Percentiles rank a stretch among this genome's conserved stretches.
Conservation (phyloP, 2,329 filamentous ascomycete species). For the Penicillium sp. region DNA sequence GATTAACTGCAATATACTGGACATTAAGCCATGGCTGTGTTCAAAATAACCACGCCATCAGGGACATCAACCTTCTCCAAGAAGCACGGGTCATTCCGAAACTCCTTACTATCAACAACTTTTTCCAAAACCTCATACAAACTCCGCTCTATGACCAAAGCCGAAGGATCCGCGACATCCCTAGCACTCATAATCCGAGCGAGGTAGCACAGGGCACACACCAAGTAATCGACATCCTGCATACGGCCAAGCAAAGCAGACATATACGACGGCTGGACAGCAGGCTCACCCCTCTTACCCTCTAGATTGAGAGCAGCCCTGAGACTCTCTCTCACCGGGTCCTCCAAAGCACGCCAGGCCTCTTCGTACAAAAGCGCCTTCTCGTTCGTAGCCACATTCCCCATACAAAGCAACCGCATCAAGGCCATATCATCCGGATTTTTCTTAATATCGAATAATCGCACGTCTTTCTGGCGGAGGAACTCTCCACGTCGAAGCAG, state of each 20-base stretch:
- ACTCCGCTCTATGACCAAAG: slow-evolving; percentile 16
- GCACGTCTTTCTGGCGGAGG: slow-evolving; percentile 5
- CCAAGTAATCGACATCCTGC: not conserved
- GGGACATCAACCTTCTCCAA: slow-evolving; percentile 13
- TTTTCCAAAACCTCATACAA: slow-evolving; percentile 11
- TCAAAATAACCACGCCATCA: slow-evolving; percentile 6
- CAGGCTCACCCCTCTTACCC: slow-evolving; percentile 10
- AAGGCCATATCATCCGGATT: slow-evolving; percentile 6
- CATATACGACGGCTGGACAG: slow-evolving; percentile 17
- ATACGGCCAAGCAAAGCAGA: slow-evolving; percentile 14
- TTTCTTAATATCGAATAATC: not conserved
- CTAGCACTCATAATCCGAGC: slow-evolving; percentile 10
- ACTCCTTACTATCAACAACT: slow-evolving; percentile 11
- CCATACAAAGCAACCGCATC: slow-evolving; percentile 16
- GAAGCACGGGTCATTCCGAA: slow-evolving; percentile 11
- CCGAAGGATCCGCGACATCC: slow-evolving; percentile 3
- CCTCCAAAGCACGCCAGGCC: slow-evolving; percentile 7
- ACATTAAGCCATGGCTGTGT: not conserved
- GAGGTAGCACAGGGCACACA: slow-evolving; percentile 8
- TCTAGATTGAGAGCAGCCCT: slow-evolving; percentile 11
- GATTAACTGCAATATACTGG: too few species aligned
- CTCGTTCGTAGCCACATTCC: slow-evolving; percentile 11
- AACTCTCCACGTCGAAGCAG: slow-evolving; percentile 9
- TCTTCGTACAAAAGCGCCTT: slow-evolving; percentile 11
- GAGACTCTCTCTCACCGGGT: slow-evolving; percentile 1